Base-by-base conservation (phyloP, 129 eudicot genomes). In the Scalesia atractyloides region DNA sequence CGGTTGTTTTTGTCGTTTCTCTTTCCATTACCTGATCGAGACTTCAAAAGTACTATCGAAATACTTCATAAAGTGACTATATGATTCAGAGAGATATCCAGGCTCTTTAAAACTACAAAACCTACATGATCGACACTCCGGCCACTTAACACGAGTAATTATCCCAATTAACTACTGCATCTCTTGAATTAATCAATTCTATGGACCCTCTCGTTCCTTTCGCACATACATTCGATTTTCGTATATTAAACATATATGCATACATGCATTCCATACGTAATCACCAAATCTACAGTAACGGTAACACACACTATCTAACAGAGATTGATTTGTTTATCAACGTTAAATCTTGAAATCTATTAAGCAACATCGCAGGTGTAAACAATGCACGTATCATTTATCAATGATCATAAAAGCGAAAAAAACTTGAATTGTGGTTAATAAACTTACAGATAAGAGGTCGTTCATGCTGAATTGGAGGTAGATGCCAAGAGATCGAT, bases 381-480 rank as follows among this genome's bases (percentile, higher is more conserved):
- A 69, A 36, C 19, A 26, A 60, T 51, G 59, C 50, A 73, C 34
- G 13, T 30, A 61, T 33, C 19, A 20, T 34, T 19, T 30, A 61
- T 33, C 19, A 20, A 52, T 19, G 36, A 14, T 43, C 24, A 46
- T 30, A 10, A 70, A 61, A 69, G 26, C 3, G 8, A 37, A 24
- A 10, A 52, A 64, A 64, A 50, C 64, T 50, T 5, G 18, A 75
- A 66, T 30, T 43, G 12, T 8, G 50, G 63, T 52, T 54, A 64
- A 26, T 22, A 71, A 52, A 50, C 82, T 78, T 78, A 78, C 82
- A 53, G 73, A 78, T 63, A 78, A 78, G n/a, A 78, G 82, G 58
- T 78, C 82, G 50, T 78, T 78, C 82, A 78, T 78, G 67, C 3
- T 57, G 76, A 46, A 77, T 70, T 77, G 12, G 46, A 39, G 10